A percentile compares a stretch with the other conserved stretches of the same genome.
Conservation (phyloP, 495 filamentous ascomycete genomes). For the Platismatia glauca region DNA sequence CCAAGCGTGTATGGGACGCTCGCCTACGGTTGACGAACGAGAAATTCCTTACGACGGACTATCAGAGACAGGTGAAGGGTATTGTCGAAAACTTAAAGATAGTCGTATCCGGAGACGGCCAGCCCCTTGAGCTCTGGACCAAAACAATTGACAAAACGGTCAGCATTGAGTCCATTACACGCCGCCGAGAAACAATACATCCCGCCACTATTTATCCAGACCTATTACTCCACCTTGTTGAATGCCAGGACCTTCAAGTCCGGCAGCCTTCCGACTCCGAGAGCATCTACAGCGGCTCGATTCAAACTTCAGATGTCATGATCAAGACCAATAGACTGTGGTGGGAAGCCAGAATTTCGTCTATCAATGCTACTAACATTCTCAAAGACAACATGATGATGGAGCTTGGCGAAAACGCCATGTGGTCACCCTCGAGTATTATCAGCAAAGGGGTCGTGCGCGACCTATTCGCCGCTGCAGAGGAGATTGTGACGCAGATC, state of each 20-base stretch:
- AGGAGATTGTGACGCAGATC: constrained; percentile 30
- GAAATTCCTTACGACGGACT: not conserved
- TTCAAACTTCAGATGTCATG: constrained; percentile 26
- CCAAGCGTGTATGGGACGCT: constrained; percentile 41
- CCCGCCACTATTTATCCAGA: constrained; percentile 18
- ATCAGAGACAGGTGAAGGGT: constrained; percentile 3
- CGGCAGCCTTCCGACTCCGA: constrained; percentile 15
- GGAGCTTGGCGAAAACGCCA: constrained; percentile 29
- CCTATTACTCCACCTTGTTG: constrained; percentile 33
- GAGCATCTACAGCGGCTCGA: constrained; percentile 24
- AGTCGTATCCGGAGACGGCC: not conserved
- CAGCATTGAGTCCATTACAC: constrained; percentile 13
- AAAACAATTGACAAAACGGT: constrained; percentile 16
- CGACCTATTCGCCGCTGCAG: constrained; percentile 28
- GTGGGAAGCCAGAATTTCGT: constrained; percentile 37
- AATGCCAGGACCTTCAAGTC: constrained; percentile 34
- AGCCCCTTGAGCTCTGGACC: constrained; percentile 2
- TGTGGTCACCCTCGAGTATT: constrained; percentile 24
- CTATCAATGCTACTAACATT: constrained; percentile 25
- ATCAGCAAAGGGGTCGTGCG: constrained; percentile 28
- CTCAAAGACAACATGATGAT: constrained; percentile 28
- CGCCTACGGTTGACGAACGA: constrained; percentile 8
- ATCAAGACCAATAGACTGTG: constrained; percentile 31
- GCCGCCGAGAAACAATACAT: constrained; percentile 17
- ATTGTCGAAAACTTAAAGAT: constrained; percentile 8